Conservation (phyloP, 139 green algal species). For the Micromonas pusilla region DNA sequence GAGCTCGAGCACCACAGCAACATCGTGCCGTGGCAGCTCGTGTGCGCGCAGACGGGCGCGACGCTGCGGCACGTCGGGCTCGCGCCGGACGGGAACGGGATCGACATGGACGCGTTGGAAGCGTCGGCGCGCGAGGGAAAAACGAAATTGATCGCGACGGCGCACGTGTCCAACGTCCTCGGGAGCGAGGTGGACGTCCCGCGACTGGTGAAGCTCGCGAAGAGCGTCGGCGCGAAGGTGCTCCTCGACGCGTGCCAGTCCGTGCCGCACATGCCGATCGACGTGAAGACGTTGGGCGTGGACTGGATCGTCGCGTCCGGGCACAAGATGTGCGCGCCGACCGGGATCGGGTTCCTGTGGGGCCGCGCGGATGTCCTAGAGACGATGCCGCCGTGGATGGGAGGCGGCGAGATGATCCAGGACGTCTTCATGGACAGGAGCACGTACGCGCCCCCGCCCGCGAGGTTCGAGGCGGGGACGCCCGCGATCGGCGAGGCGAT, state of each 20-base stretch:
- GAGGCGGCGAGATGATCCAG: constrained; percentile 97
- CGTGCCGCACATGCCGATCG: constrained; percentile 88
- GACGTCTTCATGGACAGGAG: constrained; percentile 85
- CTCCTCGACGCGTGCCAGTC: constrained; percentile 95
- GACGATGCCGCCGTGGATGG: constrained; percentile 87
- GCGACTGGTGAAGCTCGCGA: constrained; percentile 51
- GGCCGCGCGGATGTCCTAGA: constrained; percentile 74
- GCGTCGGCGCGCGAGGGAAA: constrained; percentile 43
- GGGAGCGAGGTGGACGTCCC: constrained; percentile 54
- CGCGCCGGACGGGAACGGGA: constrained; percentile 15
- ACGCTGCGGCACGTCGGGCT: constrained; percentile 53
- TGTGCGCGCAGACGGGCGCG: constrained; percentile 72
- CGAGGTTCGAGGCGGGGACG: constrained; percentile 92
- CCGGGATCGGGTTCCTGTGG: constrained; percentile 97
- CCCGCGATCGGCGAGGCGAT: constrained; percentile 87
- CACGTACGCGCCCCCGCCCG: constrained; percentile 85
- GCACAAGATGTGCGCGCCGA: constrained; percentile 96
- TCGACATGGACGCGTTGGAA: constrained; percentile 54
- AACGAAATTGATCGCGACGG: constrained; percentile 78
- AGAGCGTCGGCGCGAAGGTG: constrained; percentile 65
- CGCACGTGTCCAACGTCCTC: constrained; percentile 92
- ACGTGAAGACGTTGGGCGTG: constrained; percentile 76
- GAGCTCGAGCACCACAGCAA: constrained; percentile 93
- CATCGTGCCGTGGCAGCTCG: constrained; percentile 95
- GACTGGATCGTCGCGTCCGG: constrained; percentile 91